Conservation (phyloP, 2,329 filamentous ascomycete genomes). For the Epichloe baconii region DNA sequence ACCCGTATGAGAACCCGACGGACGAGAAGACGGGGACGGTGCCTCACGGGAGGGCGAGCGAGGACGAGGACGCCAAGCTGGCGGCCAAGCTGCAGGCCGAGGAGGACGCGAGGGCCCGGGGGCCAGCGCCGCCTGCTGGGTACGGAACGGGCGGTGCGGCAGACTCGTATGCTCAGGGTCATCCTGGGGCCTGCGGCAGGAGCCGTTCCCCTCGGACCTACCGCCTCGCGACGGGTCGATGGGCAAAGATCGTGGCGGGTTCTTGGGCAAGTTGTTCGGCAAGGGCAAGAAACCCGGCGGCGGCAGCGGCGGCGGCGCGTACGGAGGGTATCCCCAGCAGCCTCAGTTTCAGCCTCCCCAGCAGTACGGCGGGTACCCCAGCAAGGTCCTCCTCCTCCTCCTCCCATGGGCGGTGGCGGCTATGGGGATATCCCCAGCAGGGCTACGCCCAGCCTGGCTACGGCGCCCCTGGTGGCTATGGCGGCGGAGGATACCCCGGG, state of each 20-base stretch:
- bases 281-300: conserved; percentile 24
- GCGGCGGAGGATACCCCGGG: conserved; percentile 10
- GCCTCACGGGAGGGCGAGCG: conserved; percentile 14
- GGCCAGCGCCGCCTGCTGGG: conserved; percentile 20
- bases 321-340: conserved; percentile 1
- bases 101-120: conserved; percentile 52
- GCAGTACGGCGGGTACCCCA: conserved; percentile 2
- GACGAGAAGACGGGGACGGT: conserved; percentile 8
- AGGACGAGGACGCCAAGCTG: conserved; percentile 56
- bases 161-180: conserved; percentile 15
- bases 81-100: conserved; percentile 73
- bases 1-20: conserved; percentile 47
- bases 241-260: conserved; percentile 23
- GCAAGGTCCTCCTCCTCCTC: conserved; percentile 7
- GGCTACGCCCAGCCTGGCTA: conserved; percentile 16
- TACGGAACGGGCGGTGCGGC: conserved; percentile 18
- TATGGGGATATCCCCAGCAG: conserved; percentile 8
- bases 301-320: conserved; percentile 10
- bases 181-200: conserved; percentile 12
- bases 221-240: conserved; percentile 28
- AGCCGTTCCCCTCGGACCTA: conserved; percentile 24
- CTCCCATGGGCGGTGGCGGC: background rate
- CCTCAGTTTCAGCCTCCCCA: background rate
- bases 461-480: conserved; percentile 20
- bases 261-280: conserved; percentile 40